These are phyloP conservation scores for Pythium aristosporum DNA, from an alignment of 352 stramenopile species.

Conservation along the genomic window DNA sequence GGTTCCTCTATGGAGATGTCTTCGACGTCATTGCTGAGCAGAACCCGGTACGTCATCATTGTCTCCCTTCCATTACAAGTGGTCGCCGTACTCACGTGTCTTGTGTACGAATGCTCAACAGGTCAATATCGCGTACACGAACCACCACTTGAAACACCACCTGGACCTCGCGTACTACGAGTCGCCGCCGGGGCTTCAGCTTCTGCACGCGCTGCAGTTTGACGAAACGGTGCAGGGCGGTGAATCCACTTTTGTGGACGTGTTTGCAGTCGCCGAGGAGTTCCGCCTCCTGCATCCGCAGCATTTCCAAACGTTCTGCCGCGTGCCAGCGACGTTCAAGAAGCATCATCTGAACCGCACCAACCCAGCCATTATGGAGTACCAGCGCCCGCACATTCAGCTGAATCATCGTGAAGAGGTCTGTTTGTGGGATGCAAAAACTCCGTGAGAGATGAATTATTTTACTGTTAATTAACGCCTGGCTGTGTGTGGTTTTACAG, in stretches of 20 bases:
- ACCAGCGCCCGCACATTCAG: slow-evolving; percentile 92
- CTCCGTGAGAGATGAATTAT: no score
- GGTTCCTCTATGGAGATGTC: slow-evolving; percentile 83
- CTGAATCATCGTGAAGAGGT: slow-evolving; percentile 81
- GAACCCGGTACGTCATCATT: slow-evolving; percentile 45
- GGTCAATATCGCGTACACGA: slow-evolving; percentile 96
- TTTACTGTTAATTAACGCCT: neutral
- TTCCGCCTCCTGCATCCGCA: slow-evolving; percentile 62
- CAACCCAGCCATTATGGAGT: slow-evolving; percentile 91
- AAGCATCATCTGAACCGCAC: slow-evolving; percentile 91
- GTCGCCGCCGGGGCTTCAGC: slow-evolving; percentile 93
- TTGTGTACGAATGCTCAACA: slow-evolving; percentile 18
- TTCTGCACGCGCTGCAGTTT: slow-evolving; percentile 92
- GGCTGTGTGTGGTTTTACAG: slow-evolving; percentile 24
- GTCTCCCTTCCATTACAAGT: neutral
- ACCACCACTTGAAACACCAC: slow-evolving; percentile 88
- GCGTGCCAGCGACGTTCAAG: slow-evolving; percentile 92
- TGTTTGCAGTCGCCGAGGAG: slow-evolving; percentile 72
- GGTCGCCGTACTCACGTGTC: neutral
- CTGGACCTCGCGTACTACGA: slow-evolving; percentile 97
- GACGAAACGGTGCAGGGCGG: slow-evolving; percentile 80
- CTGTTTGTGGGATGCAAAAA: neutral
- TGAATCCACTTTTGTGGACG: slow-evolving; percentile 85
- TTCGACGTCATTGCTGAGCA: slow-evolving; percentile 84
- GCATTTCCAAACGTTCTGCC: slow-evolving; percentile 74